Conservation (phyloP, 768 basidiomycete genomes). For the Tricholoma sp. region DNA sequence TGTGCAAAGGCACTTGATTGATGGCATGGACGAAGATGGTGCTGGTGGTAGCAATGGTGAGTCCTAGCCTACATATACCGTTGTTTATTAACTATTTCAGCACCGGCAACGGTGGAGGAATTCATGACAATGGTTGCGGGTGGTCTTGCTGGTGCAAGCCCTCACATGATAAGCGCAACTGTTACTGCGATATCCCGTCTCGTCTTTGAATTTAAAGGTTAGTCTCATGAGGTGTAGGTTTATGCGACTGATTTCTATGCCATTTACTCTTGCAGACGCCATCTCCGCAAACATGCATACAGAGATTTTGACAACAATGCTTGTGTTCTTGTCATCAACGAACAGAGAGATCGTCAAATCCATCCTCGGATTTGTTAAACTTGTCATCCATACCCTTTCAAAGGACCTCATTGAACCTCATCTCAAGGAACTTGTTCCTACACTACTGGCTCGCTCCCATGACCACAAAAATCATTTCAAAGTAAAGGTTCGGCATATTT, state of each 20-base stretch:
- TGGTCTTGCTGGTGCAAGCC: constrained; percentile 86
- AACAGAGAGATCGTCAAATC: constrained; percentile 99
- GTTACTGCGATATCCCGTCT: constrained; percentile 91
- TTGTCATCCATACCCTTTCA: constrained; percentile 83
- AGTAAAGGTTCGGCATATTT: constrained; percentile 91
- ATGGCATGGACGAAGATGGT: constrained; percentile 77
- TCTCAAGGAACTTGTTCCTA: constrained; percentile 73
- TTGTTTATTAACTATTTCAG: constrained; percentile 23
- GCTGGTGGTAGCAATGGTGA: constrained; percentile 46
- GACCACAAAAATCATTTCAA: constrained; percentile 99
- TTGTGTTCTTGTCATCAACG: constrained; percentile 87
- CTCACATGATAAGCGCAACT: constrained; percentile 98
- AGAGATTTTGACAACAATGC: constrained; percentile 81
- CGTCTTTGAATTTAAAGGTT: constrained; percentile 95
- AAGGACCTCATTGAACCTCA: constrained; percentile 69
- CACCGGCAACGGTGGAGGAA: constrained; percentile 76
- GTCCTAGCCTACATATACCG: constrained; percentile 24
- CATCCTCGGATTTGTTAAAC: constrained; percentile 90
- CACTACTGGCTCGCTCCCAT: constrained; percentile 86
- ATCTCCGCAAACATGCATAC: constrained; percentile 68
- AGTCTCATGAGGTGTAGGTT: constrained; percentile 8
- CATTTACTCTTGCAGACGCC: constrained; percentile 39
- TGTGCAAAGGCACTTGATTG: constrained; percentile 69
- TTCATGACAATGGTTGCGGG: constrained; percentile 97
- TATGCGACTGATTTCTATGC: not conserved